Evolutionary conservation across 176 grass and related monocot genomes (phyloP).

Genomic region (Carex kokanica): DNA sequence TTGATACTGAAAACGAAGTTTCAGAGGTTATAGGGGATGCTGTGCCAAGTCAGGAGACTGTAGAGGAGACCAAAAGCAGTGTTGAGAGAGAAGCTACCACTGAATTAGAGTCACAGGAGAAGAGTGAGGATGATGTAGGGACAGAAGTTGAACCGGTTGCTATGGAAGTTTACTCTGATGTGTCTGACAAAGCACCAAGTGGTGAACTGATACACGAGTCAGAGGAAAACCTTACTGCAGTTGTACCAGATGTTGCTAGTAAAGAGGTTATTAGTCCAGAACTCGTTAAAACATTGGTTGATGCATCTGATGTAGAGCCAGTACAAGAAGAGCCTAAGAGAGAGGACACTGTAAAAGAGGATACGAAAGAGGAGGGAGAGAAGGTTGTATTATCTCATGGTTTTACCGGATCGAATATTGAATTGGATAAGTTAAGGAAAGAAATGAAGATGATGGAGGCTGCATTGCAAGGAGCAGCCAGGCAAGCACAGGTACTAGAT

Average conservation of each 20-base stretch:
- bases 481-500: conserved; percentile 88
- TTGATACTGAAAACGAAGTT: conserved; percentile 35
- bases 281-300: conserved; percentile 6
- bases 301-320: conserved; percentile 29
- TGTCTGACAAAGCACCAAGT: conserved; percentile 30
- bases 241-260: conserved; percentile 30
- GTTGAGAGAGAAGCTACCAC: conserved; percentile 29
- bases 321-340: conserved; percentile 31
- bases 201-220: conserved; percentile 36
- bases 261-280: conserved; percentile 30
- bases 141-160: conserved; percentile 23
- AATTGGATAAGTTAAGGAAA: conserved; percentile 72
- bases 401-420: conserved; percentile 35
- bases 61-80: conserved; percentile 15
- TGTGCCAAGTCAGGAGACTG: background rate
- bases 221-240: conserved; percentile 20
- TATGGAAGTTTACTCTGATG: conserved; percentile 35
- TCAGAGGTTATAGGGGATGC: conserved; percentile 1
- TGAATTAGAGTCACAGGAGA: conserved; percentile 36
- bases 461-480: conserved; percentile 98
- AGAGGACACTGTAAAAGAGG: conserved; percentile 39
- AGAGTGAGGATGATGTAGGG: conserved; percentile 19
- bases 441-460: conserved; percentile 99
- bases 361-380: conserved; percentile 32
- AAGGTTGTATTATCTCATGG: conserved; percentile 35